Evolutionary conservation across 202 grass and related monocot genomes (phyloP).

Genomic region (Digitaria exilis): DNA sequence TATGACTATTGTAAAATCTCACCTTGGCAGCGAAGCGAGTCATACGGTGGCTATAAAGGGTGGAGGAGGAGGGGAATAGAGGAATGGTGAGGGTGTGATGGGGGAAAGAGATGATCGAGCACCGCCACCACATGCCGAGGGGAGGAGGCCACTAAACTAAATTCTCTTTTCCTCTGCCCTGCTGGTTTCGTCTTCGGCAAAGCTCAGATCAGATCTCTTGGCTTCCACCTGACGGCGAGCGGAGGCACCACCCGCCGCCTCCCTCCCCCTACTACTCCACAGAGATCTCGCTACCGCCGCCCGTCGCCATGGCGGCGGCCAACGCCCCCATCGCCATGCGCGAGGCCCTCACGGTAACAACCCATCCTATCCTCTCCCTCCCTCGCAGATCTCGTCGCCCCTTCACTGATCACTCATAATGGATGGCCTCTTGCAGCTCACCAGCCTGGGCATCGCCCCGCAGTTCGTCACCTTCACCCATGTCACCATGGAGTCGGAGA

Average conservation of each 20-base stretch:
- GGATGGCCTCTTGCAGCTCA: constrained; percentile 47
- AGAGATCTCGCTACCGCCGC: constrained; percentile 4
- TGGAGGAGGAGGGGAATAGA: not conserved
- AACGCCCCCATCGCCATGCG: constrained; percentile 81
- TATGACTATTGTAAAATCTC: not conserved
- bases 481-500: constrained; percentile 92
- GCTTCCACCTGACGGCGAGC: no score
- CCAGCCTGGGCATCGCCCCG: constrained; percentile 74
- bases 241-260: not conserved
- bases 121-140: not conserved
- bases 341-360: constrained; percentile 65
- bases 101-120: not conserved
- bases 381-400: not conserved
- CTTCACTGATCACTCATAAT: not conserved
- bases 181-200: not conserved
- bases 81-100: not conserved
- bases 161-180: not conserved
- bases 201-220: constrained; percentile 10
- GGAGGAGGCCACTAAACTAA: not conserved
- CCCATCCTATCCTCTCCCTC: not conserved
- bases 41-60: not conserved
- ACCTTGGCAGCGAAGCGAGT: not conserved
- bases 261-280: not conserved
- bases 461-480: constrained; percentile 94
- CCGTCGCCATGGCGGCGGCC: constrained; percentile 74